Evolutionary conservation across 345 rosid species (phyloP).

Genomic region (Citrus medica): DNA sequence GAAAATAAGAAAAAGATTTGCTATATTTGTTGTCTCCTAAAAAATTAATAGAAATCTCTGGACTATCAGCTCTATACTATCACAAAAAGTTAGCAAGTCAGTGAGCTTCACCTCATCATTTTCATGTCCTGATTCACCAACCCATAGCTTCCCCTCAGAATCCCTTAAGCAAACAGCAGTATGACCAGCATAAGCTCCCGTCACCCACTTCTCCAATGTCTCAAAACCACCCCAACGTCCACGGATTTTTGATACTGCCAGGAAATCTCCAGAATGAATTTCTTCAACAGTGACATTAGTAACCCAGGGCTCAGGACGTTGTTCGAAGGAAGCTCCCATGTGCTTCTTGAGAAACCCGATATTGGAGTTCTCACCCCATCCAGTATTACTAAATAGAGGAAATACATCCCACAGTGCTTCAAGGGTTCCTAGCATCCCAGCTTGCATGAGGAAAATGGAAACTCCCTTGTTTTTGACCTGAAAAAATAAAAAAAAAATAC

Average conservation of each 20-base stretch:
- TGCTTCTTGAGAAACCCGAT: conserved; percentile 81
- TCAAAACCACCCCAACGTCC: conserved; percentile 97
- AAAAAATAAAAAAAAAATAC: not conserved
- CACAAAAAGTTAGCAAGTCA: not conserved
- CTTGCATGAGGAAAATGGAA: conserved; percentile 96
- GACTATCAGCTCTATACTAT: not conserved
- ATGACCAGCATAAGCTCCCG: conserved; percentile 98
- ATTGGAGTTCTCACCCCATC: conserved; percentile 92
- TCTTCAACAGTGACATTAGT: conserved; percentile 63
- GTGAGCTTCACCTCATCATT: conserved; percentile 68
- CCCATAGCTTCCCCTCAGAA: conserved; percentile 91
- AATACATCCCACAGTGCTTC: conserved; percentile 93
- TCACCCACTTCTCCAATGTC: conserved; percentile 99
- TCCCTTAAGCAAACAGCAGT: conserved; percentile 86
- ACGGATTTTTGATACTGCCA: conserved; percentile 87
- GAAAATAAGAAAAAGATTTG: not conserved
- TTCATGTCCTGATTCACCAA: conserved; percentile 96
- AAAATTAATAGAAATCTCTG: not conserved
- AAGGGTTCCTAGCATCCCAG: conserved; percentile 96
- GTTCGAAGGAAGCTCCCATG: conserved; percentile 77
- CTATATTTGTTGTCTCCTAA: not conserved
- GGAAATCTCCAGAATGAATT: conserved; percentile 86
- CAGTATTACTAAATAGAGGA: conserved; percentile 90
- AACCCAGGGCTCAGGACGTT: conserved; percentile 83
- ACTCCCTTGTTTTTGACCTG: conserved; percentile 87